Base-by-base conservation (phyloP, 768 basidiomycete species). In the Lactarius hengduanensis region DNA sequence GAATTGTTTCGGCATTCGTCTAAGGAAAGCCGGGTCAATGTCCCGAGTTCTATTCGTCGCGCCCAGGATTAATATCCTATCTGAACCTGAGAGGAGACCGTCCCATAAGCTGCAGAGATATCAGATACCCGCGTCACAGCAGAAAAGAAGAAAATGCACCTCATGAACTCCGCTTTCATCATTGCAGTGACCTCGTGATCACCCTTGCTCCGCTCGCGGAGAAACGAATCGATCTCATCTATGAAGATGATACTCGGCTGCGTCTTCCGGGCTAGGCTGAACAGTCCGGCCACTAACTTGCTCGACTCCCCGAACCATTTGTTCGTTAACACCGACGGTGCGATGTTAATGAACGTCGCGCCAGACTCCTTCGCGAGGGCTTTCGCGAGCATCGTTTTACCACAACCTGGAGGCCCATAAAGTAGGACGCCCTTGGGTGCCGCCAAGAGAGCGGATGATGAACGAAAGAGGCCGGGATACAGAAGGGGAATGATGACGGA, bases 321-420 rank as follows among this genome's bases (percentile, higher is more conserved):
- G 78, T 85, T 89, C 34, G 88, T 87, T 68, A 92, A 79, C 10
- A 86, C 86, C 3, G 87, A 89, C 41, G 89, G 84, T 7, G 89
- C 84, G 66, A 93, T 83, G 75, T 93, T 93, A 79, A 98, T 96
- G 74, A 99, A 99, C 0, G 95, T 96, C 8, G 97, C 97, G 20
- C 94, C 92, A 3, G 91, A 94, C 80, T 99, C 96, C 75, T 96
- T 97, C 15, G 97, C 97, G 9, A 99, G 83, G 2, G 96, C 96
- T 75, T 96, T 96, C 1, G 97, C 97, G n/a, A 99, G 83, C 94
- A 99, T 96, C 1, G 97, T 98, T 80, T 99, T 99, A 30, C 97
- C 97, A 70, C 97, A 99, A 7, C 97, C 96, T 1, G 97, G 97
- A 50, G 96, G 97, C 0, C 97, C 97, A 72, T 92, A 96, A 22